These are phyloP conservation scores for Mycena albidolilacea DNA, from an alignment of 768 basidiomycete species.

Conservation along the genomic window DNA sequence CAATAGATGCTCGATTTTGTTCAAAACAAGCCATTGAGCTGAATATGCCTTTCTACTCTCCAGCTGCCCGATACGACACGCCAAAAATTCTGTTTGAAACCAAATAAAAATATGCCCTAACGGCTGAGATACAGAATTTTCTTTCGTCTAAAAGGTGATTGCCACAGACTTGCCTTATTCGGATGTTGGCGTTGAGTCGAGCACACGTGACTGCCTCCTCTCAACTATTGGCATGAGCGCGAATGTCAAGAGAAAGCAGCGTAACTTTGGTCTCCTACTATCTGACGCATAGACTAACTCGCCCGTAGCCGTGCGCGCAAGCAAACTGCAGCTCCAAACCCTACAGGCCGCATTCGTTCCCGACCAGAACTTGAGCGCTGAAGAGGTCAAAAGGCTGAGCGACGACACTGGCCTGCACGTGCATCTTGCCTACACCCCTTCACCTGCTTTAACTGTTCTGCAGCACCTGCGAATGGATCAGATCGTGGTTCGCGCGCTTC, in stretches of 20 bases:
- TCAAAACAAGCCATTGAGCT: no score
- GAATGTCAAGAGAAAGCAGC: no score
- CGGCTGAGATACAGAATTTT: no score
- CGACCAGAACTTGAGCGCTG: neutral
- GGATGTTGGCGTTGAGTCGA: neutral
- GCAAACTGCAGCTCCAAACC: neutral
- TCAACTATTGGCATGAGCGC: no score
- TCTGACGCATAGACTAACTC: neutral
- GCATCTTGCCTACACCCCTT: neutral
- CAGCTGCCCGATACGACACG: no score
- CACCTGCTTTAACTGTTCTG: neutral
- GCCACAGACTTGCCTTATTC: neutral
- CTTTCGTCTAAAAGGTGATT: no score
- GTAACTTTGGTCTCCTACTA: neutral
- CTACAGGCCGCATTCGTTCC: constrained; percentile 2
- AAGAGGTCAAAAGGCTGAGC: constrained; percentile 46
- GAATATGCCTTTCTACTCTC: no score
- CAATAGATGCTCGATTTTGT: no score
- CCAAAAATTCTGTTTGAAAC: no score
- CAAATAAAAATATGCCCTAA: neutral
- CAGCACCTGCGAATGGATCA: constrained; percentile 54
- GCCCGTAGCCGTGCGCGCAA: no score
- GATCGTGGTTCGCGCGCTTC: constrained; percentile 48
- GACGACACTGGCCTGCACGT: constrained; percentile 54
- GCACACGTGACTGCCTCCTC: neutral